Conservation (phyloP, 495 filamentous ascomycete species). For the Stereocaulon alpinum region DNA sequence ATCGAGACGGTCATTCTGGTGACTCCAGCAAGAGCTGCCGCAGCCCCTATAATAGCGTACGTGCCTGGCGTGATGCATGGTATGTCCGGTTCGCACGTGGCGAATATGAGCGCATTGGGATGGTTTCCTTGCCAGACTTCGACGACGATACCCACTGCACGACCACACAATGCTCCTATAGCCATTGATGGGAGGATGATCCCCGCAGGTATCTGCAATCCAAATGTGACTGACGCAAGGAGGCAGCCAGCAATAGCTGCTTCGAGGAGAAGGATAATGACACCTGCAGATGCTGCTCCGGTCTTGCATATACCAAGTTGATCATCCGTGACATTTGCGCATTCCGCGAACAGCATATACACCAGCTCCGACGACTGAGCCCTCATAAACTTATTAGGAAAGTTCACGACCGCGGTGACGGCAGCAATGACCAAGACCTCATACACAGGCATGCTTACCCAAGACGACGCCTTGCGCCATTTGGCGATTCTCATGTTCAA, state of each 20-base stretch:
- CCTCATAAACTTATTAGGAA: constrained; percentile 89
- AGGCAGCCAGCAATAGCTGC: constrained; percentile 75
- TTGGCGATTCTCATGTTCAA: constrained; percentile 78
- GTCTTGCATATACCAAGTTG: constrained; percentile 79
- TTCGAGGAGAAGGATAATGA: constrained; percentile 68
- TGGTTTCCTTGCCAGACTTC: constrained; percentile 78
- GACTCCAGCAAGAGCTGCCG: constrained; percentile 91
- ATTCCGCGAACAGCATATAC: constrained; percentile 85
- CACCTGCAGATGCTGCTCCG: constrained; percentile 57
- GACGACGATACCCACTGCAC: constrained; percentile 78
- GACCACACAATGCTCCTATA: constrained; percentile 86
- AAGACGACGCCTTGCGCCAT: constrained; percentile 58
- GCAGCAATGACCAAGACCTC: constrained; percentile 69
- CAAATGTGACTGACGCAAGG: constrained; percentile 82
- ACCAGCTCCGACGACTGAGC: constrained; percentile 88
- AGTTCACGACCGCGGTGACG: constrained; percentile 82
- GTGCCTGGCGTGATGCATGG: constrained; percentile 89
- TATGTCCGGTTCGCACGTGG: constrained; percentile 73
- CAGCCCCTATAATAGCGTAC: constrained; percentile 93
- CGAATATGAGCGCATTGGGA: constrained; percentile 67
- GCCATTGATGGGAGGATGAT: constrained; percentile 98
- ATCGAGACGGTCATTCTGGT: constrained; percentile 95
- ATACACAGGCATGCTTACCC: constrained; percentile 54
- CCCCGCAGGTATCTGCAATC: constrained; percentile 90
- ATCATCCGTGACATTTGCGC: constrained; percentile 65